Evolutionary conservation across 768 basidiomycete genomes (phyloP), one percentile per base, ranked within the genome.

Genomic region (Leccinum obscurum): DNA sequence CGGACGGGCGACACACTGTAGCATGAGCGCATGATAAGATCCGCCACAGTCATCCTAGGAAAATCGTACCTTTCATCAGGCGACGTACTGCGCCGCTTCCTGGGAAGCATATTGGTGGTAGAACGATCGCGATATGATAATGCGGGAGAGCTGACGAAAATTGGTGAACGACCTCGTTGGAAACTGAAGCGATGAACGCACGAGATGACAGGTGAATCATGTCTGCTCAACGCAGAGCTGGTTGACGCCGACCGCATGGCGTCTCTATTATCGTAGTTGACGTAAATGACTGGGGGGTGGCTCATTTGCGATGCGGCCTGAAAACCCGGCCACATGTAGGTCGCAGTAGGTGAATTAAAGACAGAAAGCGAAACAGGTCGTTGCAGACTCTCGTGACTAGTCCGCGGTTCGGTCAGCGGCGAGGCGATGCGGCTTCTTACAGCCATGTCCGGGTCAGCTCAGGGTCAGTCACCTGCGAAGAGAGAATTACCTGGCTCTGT

Each of bases 311-410:
- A 82, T 26, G 78, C 77, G 62, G 78, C 72, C 64, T 75, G 72
- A 61, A 82, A 75, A 58, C 68, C 73, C n/a, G 79, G 79, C 81
- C 81, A 83, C 67, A 75, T 72, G 68, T 76, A 83, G 51, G 79
- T 77, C 61, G 81, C 77, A 57, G 76, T 79, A 52, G 77, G 73
- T 51, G 77, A 75, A 66, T 77, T 75, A 69, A 79, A 79, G 54
- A 79, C 74, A 24, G 77, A 77, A 56, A 80, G 70, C 52, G 75
- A 72, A 53, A 76, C 69, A 39, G 73, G 74, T 68, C 68, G 74
- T 60, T 72, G 74, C 26, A 56, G 62, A 63, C 59, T 61, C 44
- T 73, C 70, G 50, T 68, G 62, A 62, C 65, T 58, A 57, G 57
- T 55, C 62, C 62, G 64, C 28, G 61, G 55, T 35, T 70, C 70